Evolutionary conservation across 352 stramenopile species (phyloP).

Genomic region (Phytophthora hybrid): DNA sequence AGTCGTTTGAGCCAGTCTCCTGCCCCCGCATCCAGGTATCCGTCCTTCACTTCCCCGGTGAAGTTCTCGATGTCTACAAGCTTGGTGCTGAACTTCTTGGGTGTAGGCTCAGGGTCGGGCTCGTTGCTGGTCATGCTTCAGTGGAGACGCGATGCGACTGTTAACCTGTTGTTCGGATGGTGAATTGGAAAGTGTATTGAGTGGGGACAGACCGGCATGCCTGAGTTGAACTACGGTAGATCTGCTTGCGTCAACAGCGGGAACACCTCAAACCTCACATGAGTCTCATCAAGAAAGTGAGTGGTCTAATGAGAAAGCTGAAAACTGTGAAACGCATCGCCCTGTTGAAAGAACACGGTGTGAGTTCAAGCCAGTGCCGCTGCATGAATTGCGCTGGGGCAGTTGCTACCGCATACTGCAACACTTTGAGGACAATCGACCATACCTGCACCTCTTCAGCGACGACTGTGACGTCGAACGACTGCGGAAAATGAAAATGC

Average conservation of each 20-base stretch:
- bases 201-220: no score
- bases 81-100: no score
- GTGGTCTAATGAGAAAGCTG: not conserved
- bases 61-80: no score
- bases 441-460: constrained; percentile 8
- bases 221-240: no score
- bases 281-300: not conserved
- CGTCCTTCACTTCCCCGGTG: no score
- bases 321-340: not conserved
- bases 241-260: not conserved
- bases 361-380: not conserved
- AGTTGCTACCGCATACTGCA: constrained; percentile 11
- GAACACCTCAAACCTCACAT: not conserved
- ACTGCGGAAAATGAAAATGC: not conserved
- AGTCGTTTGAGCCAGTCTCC: no score
- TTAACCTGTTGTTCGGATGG: no score
- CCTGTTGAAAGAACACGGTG: not conserved
- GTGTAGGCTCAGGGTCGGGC: no score
- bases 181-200: no score
- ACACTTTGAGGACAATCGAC: constrained; percentile 6
- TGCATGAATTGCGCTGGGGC: constrained; percentile 1
- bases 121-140: no score
- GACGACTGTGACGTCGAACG: constrained; percentile 3
- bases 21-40: no score
- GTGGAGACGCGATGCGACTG: no score